Percentiles rank a stretch among this genome's conserved stretches.
phyloP scores from a whole-genome alignment of 805 yeast species.

The Ogataea neopini region DNA sequence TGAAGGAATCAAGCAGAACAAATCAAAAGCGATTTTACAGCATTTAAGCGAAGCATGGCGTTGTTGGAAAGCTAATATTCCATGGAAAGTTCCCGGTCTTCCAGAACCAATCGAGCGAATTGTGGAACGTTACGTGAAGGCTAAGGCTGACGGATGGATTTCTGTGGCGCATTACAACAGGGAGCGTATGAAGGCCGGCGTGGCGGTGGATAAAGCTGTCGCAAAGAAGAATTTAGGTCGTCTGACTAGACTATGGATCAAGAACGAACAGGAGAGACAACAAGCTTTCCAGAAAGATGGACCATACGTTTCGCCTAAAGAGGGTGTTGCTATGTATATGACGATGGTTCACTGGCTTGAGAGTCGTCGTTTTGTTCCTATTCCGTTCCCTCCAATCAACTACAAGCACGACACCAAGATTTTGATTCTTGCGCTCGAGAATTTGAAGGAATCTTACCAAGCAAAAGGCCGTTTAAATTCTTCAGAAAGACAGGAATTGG shows the following conservation, averaged over 20 bases:
- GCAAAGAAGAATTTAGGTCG: slow-evolving; percentile 93
- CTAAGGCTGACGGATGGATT: slow-evolving; percentile 97
- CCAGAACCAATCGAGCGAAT: slow-evolving; percentile 88
- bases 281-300: slow-evolving; percentile 77
- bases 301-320: slow-evolving; percentile 81
- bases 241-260: slow-evolving; percentile 87
- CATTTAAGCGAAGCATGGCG: slow-evolving; percentile 99
- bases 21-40: slow-evolving; percentile 83
- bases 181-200: slow-evolving; percentile 86
- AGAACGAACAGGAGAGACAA: slow-evolving; percentile 89
- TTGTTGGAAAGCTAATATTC: slow-evolving; percentile 98
- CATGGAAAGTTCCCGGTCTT: slow-evolving; percentile 96
- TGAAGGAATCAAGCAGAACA: slow-evolving; percentile 84
- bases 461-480: slow-evolving; percentile 79
- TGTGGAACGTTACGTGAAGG: slow-evolving; percentile 85
- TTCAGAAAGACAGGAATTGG: slow-evolving; percentile 87
- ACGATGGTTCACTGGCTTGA: slow-evolving; percentile 93
- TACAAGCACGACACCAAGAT: slow-evolving; percentile 94
- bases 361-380: slow-evolving; percentile 75
- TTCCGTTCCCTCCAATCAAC: slow-evolving; percentile 90
- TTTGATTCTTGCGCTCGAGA: slow-evolving; percentile 84
- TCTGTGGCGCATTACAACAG: slow-evolving; percentile 91
- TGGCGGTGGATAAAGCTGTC: slow-evolving; percentile 89
- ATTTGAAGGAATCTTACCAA: slow-evolving; percentile 76
- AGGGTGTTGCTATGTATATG: slow-evolving; percentile 83